Evolutionary conservation across 2,329 filamentous ascomycete species (phyloP).

Genomic region (Trichophyton mentagrophytes): DNA sequence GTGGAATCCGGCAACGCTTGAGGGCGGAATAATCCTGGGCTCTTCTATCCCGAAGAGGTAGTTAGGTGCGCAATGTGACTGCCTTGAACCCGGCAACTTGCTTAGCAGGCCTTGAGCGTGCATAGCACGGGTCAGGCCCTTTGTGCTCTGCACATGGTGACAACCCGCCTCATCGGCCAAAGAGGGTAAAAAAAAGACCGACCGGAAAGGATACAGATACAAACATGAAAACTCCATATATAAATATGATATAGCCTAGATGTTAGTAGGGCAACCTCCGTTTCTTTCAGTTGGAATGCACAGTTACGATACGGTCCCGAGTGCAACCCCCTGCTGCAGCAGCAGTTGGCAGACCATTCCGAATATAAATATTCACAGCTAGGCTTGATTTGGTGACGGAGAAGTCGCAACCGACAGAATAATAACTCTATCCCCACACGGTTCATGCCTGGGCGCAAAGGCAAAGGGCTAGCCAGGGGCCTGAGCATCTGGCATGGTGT

Average conservation of each 20-base stretch:
- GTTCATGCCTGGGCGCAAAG: not conserved
- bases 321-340: not conserved
- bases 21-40: not conserved
- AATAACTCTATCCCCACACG: not conserved
- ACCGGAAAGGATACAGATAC: not conserved
- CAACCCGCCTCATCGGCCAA: not conserved
- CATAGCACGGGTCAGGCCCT: not conserved
- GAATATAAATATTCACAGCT: not conserved
- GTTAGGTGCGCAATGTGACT: not conserved
- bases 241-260: not conserved
- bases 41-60: not conserved
- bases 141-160: not conserved
- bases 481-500: not conserved
- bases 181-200: not conserved
- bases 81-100: not conserved
- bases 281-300: not conserved
- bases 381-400: not conserved
- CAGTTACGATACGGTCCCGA: not conserved
- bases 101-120: not conserved
- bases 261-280: not conserved
- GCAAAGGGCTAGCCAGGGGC: not conserved
- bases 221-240: not conserved
- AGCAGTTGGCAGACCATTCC: not conserved
- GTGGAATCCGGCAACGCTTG: not conserved
- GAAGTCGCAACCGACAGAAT: not conserved